phyloP scores from a whole-genome alignment of 202 grass and related monocot species.

The Zoysia matrella region DNA sequence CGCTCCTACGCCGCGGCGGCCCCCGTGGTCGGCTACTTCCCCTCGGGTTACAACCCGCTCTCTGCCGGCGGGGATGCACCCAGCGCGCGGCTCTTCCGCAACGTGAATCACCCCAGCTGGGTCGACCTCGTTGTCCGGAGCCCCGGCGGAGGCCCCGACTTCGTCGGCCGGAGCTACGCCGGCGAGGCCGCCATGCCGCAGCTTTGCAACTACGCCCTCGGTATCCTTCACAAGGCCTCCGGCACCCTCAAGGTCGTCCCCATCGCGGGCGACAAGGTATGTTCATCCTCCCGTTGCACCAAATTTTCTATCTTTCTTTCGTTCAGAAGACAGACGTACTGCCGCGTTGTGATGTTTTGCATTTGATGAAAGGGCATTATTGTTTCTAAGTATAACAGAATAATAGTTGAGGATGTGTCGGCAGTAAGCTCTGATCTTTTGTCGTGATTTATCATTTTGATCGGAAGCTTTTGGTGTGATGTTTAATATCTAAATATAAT shows the following conservation, averaged over 20 bases:
- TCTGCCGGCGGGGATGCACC: not conserved
- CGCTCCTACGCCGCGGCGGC: constrained; percentile 31
- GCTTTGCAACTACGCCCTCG: constrained; percentile 74
- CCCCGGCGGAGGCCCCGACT: constrained; percentile 53
- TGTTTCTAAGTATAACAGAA: not conserved
- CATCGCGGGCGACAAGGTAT: constrained; percentile 75
- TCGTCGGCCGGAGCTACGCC: constrained; percentile 75
- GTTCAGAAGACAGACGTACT: not conserved
- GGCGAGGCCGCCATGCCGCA: constrained; percentile 73
- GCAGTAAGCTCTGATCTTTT: not conserved
- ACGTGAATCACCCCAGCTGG: constrained; percentile 46
- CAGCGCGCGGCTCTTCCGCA: constrained; percentile 47
- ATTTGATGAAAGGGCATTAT: not conserved
- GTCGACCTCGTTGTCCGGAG: constrained; percentile 70
- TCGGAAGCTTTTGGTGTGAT: not conserved
- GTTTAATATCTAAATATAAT: not conserved
- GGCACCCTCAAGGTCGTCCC: constrained; percentile 82
- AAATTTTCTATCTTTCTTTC: not conserved
- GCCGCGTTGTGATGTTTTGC: not conserved
- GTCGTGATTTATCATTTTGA: not conserved
- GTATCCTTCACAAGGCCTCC: constrained; percentile 80
- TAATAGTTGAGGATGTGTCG: not conserved
- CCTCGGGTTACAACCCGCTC: constrained; percentile 73
- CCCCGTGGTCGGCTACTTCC: constrained; percentile 82
- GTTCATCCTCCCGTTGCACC: not conserved